Percentiles rank a stretch among this genome's conserved stretches.
phyloP scores from a whole-genome alignment of 371 early-diverging fungal genomes.

The Rhizopus stolonifer region DNA sequence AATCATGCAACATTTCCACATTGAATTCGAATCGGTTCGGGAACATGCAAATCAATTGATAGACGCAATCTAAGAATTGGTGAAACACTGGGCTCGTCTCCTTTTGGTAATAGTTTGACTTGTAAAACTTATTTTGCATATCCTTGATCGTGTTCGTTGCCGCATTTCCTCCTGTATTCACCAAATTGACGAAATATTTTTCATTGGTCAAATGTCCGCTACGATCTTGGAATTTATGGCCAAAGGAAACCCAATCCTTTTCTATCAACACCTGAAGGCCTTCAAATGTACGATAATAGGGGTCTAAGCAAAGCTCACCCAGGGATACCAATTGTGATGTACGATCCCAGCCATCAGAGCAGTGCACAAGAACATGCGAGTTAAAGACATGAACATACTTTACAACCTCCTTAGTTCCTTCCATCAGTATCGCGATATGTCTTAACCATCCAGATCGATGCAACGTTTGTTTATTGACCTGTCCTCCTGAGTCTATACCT shows the following conservation, averaged over 20 bases:
- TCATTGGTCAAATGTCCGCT: slow-evolving; percentile 88
- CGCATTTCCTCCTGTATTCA: slow-evolving; percentile 50
- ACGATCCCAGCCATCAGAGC: slow-evolving; percentile 99
- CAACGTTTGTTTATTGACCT: slow-evolving; percentile 52
- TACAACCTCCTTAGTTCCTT: slow-evolving; percentile 81
- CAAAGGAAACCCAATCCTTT: slow-evolving; percentile 97
- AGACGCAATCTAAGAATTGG: slow-evolving; percentile 94
- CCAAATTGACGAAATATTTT: slow-evolving; percentile 62
- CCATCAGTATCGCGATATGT: slow-evolving; percentile 81
- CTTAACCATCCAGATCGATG: slow-evolving; percentile 85
- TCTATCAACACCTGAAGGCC: slow-evolving; percentile 91
- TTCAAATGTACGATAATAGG: slow-evolving; percentile 89
- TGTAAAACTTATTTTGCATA: slow-evolving; percentile 71
- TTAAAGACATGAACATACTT: slow-evolving; percentile 72
- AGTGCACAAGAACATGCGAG: slow-evolving; percentile 93
- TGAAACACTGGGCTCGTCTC: slow-evolving; percentile 94
- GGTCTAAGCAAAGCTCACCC: slow-evolving; percentile 90
- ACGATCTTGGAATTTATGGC: slow-evolving; percentile 92
- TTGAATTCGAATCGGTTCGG: slow-evolving; percentile 93
- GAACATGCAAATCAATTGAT: slow-evolving; percentile 84
- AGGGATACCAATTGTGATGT: slow-evolving; percentile 92
- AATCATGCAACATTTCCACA: slow-evolving; percentile 73
- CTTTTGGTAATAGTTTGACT: slow-evolving; percentile 55
- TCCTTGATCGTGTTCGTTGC: slow-evolving; percentile 69
- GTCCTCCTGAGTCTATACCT: slow-evolving; percentile 51